These are phyloP conservation scores for Penicillium griseofulvum DNA, from an alignment of 2,329 filamentous ascomycete genomes.

Conservation along the genomic window DNA sequence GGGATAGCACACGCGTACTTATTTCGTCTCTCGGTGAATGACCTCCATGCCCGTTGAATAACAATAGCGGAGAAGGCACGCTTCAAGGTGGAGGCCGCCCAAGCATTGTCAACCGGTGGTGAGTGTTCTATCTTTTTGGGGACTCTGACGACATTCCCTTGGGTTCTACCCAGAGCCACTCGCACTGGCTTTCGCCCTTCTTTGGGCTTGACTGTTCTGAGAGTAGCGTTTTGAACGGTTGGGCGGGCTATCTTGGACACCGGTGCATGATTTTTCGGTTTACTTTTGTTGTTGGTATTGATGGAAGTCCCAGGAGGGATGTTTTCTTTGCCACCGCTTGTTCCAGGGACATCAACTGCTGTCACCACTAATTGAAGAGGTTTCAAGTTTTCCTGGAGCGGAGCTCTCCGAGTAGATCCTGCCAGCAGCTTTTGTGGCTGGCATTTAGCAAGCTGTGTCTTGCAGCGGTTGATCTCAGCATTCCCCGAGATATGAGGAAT, in stretches of 20 bases:
- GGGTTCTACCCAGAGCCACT: conserved; percentile 12
- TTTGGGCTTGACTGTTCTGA: background rate
- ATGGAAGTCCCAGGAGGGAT: conserved; percentile 49
- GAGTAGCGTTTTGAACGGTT: background rate
- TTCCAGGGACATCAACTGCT: conserved; percentile 50
- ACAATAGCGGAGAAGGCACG: conserved; percentile 51
- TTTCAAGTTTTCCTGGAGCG: conserved; percentile 47
- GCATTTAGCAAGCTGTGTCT: conserved; percentile 35
- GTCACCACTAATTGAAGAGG: conserved; percentile 43
- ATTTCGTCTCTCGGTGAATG: conserved; percentile 18
- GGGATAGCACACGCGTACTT: conserved; percentile 29
- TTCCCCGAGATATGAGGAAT: conserved; percentile 13
- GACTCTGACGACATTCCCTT: conserved; percentile 8
- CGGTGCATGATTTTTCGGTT: background rate
- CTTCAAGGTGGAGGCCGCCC: conserved; percentile 54
- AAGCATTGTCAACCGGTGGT: conserved; percentile 54
- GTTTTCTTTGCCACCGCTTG: conserved; percentile 62
- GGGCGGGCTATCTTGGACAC: conserved; percentile 1
- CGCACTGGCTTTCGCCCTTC: background rate
- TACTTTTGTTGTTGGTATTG: conserved; percentile 19
- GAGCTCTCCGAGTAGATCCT: conserved; percentile 37
- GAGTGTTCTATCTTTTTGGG: conserved; percentile 11
- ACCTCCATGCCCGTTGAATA: conserved; percentile 55
- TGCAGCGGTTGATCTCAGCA: conserved; percentile 32
- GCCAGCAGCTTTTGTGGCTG: conserved; percentile 25